Evolutionary conservation across 495 filamentous ascomycete genomes (phyloP), one percentile per base, ranked within the genome.

Genomic region (Zalerion maritima): DNA sequence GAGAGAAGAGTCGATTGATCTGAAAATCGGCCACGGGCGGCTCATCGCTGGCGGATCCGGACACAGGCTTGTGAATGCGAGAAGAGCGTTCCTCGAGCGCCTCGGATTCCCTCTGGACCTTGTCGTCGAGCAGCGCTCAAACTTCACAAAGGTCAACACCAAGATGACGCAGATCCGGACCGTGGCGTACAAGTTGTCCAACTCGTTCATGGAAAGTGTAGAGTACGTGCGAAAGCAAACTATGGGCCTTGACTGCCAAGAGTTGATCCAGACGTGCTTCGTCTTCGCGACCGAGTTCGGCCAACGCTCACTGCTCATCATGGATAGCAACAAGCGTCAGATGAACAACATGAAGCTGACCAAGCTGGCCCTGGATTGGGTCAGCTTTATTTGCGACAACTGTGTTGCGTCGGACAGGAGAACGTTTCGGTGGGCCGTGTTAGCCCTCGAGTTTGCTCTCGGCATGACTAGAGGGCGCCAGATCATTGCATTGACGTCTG

Each of bases 201-300:
- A 94, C 56, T 80, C 86, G 7, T 96, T 96, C 50, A 96, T 97
- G 91, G 87, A 96, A 46, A 94, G 86, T 44, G 89, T 97, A 31
- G 83, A 87, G 41, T 78, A 80, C 29, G 87, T 96, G 36, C 67
- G 86, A 29, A 68, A 75, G 34, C 87, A 96, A 53, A 83, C 83
- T 12, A 65, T 68, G 34, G 79, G 73, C 2, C 64, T 92, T 25
- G 81, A 91, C 32, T 94, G 87, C 45, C 85, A 92, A 36, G 89
- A 97, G 41, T 65, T 97, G 15, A 84, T 97, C 38, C 89, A 97
- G 47, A 92, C 85, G n/a, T 97, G 87, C 55, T 97, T 96, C 50
- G 83, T 89, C 23, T 97, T 96, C 41, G 89, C 89, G 21, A 94
- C 89, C 2, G 89, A 97, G 45, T 97, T 97, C 46, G 89, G 89